Base-by-base conservation (phyloP, 352 stramenopile genomes). In the Globisporangium spinosum region DNA sequence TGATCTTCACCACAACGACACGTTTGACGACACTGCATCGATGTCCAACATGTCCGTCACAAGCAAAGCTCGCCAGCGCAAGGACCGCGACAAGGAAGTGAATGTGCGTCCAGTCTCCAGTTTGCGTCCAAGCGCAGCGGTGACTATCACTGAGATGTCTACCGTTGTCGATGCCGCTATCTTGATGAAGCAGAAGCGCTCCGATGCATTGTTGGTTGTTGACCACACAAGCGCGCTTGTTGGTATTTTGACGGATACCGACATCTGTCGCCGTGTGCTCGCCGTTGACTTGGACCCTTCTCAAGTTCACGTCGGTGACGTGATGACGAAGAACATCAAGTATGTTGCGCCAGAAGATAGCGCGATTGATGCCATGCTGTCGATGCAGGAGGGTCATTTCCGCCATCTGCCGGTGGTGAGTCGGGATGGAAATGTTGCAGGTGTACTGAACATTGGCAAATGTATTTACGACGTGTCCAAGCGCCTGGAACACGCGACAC, bases 381-480 rank as follows among this genome's bases (percentile, higher is more conserved):
- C 93, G 27, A 99, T 99, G 97, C 89, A 99, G 45, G 96, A 99
- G 69, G 97, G 97, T 58, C 90, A 97, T 54, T 99, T 99, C 72
- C 94, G 95, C 29, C 97, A 99, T 70, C 73, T 99, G 55, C 97
- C 97, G 3, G 97, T 99, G 20, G 90, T 98, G 0, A 75, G 71
- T 34, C 73, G 78, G 20, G 87, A 93, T 29, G 86, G 86, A 22
- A 76, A 73, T 23, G 97, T 99, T 38, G 93, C 96, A 20, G 98
- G 98, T 60, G 79, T 99, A 34, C 76, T 99, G 34, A 98, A 99
- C 79, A 99, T 99, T 79, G 97, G 96, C 17, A 98, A 98, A 68
- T 99, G 98, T 68, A 88, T 99, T 60, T 98, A 99, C 78, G 97
- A 99, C 70, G 97, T 98, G 0, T 99, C 98, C 2, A 94, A 93